Base-by-base conservation (phyloP, 2,329 filamentous ascomycete genomes). In the Ophiostoma tasmaniense region DNA sequence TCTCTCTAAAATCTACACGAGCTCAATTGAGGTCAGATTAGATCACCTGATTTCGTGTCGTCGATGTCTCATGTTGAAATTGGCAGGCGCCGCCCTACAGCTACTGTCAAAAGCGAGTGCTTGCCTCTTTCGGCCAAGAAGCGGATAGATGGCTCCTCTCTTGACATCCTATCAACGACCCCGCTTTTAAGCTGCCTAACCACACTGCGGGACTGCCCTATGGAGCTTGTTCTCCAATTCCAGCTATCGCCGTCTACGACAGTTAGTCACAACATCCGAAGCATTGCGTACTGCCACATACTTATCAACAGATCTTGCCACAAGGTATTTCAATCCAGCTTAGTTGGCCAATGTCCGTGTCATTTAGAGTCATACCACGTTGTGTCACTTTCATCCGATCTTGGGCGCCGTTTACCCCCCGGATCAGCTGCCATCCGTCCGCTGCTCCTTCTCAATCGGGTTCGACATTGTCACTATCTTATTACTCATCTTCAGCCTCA, bases 141-240 rank as follows among this genome's bases (percentile, higher is more conserved):
- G 25, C 52, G 55, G 55, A 61, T 61, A 61, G 55, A 33, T 61
- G 55, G 6, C 52, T 59, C n/a, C 52, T 59, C n/a, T 55, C n/a
- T 22, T 55, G 5, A 13, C 50, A 13, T 22, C 25, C 50, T 55
- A 55, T 55, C 50, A 55, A 28, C 50, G 22, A 66, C 64, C 64
- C 64, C 64, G 64, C 64, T 66, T 65, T 65, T n/a, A 5, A 55
- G 20, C 22, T 25, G 10, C n/a, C 50, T 55, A 59, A 30, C 11
- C 22, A 6, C 55, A 59, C 55, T 30, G 17, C 11, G 10, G 2
- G n/a, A 59, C 52, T 28, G 55, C 25, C 22, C 55, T 59, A 22
- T 20, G 33, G 30, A 35, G 30, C 61, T 64, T 22, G 59, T 33
- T 62, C 59, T n/a, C 59, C 30, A 20, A 62, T 33, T 62, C 28